Evolutionary conservation across 2,329 filamentous ascomycete genomes (phyloP), one percentile per base, ranked within the genome.

Genomic region (Verticillium albo-atrum): DNA sequence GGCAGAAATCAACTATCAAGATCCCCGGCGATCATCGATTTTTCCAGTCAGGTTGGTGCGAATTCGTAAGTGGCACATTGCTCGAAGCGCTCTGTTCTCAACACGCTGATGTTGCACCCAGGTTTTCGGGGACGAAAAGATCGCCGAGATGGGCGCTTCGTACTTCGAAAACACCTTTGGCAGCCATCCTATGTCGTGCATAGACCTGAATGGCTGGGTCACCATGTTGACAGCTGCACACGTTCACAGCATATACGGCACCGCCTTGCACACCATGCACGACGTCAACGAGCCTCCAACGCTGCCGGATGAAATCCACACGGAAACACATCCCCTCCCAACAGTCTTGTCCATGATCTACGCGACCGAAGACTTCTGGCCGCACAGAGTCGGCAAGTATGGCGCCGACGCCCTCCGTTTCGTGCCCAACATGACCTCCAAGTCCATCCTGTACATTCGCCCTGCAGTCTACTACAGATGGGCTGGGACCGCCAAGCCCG

Each of bases 361-460:
- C 17, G 34, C 34, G 6, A 37, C 58, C 1, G 17, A 52, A 3
- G 60, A 59, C 9, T 61, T 60, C 5, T 61, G 60, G 60, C 23
- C 34, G 9, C 3, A 2, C 2, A 42, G 47, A 5, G 58, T 61
- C 4, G 2, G 3, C 0, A 61, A 52, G n/a, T 61, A 47, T 15
- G 58, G 60, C 10, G 15, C 20, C 4, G 7, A 30, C 15, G 34
- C 34, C 17, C 9, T 61, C 0, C 7, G 26, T n/a, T n/a, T 50
- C 15, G 32, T 37, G 14, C 34, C 34, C 6, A 37, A 37, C 6
- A 37, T 37, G 34, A 37, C 15, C 34, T 14, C 34, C 14, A n/a
- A 37, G 14, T 6, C 17, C 34, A n/a, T 4, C 17, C 2, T n/a
- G 17, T 32, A 9, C 30, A 32, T 32, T 10, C 9, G 6, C 14